Evolutionary conservation across 352 stramenopile species (phyloP).

Genomic region (Phytophthora megakarya): DNA sequence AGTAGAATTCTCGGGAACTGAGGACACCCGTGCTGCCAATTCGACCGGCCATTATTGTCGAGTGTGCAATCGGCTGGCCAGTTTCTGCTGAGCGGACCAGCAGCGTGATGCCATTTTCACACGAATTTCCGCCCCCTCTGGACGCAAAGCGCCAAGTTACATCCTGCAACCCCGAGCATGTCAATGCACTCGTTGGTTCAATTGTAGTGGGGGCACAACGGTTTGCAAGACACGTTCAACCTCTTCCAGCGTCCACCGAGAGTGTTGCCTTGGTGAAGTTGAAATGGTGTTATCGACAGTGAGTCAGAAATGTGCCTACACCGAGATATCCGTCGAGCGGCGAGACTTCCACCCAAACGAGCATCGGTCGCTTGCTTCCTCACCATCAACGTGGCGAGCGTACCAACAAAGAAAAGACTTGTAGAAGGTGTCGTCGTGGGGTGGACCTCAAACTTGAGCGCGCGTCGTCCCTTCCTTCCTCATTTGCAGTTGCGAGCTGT

Average conservation of each 20-base stretch:
- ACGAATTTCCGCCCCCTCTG: constrained; percentile 14
- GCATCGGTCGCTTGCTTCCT: constrained; percentile 25
- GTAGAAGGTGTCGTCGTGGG: constrained; percentile 19
- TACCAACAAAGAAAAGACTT: constrained; percentile 33
- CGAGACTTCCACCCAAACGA: background rate
- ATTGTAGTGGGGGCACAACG: constrained; percentile 4
- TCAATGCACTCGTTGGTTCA: constrained; percentile 4
- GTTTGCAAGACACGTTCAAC: background rate
- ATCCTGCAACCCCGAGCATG: constrained; percentile 30
- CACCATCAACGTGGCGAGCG: constrained; percentile 24
- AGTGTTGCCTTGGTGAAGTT: background rate
- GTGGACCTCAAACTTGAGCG: constrained; percentile 32
- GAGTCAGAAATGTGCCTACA: constrained; percentile 8
- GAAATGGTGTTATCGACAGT: background rate
- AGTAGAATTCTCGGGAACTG: background rate
- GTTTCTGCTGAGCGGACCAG: constrained; percentile 15
- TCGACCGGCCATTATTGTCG: background rate
- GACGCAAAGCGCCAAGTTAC: constrained; percentile 28
- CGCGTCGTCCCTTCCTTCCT: constrained; percentile 28
- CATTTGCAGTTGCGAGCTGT: constrained; percentile 44
- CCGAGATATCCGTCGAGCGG: constrained; percentile 5
- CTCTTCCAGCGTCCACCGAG: background rate
- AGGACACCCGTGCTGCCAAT: constrained; percentile 1
- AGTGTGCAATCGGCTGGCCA: constrained; percentile 23
- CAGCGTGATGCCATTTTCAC: constrained; percentile 18